Conservation (phyloP, 176 grass and related monocot genomes). For the Aegilops umbellulata region DNA sequence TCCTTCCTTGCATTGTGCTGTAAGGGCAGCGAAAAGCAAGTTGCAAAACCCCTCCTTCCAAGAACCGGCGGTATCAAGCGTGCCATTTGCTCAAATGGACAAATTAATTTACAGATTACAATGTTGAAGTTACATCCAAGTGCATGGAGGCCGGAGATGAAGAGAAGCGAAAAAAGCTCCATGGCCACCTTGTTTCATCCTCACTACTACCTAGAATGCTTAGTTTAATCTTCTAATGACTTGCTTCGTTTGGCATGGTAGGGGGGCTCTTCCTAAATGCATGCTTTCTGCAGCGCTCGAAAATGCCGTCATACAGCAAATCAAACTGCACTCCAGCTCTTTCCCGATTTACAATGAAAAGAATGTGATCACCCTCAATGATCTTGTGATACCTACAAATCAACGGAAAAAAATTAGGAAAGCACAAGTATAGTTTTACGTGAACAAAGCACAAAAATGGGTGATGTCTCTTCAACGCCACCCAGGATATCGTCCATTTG, state of each 20-base stretch:
- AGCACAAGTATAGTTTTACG: background rate
- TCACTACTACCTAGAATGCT: slow-evolving; percentile 27
- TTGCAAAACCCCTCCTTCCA: background rate
- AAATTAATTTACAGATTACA: slow-evolving; percentile 38
- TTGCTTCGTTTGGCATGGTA: slow-evolving; percentile 62
- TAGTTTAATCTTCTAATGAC: slow-evolving; percentile 42
- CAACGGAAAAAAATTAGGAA: background rate
- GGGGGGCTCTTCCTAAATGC: slow-evolving; percentile 57
- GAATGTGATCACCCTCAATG: slow-evolving; percentile 90
- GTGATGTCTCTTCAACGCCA: background rate
- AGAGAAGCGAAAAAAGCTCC: slow-evolving; percentile 2
- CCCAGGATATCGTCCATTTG: background rate
- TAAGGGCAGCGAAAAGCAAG: background rate
- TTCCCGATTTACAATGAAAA: slow-evolving; percentile 94
- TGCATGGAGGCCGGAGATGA: background rate
- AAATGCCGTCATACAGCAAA: slow-evolving; percentile 90
- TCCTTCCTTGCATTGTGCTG: background rate
- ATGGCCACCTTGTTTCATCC: background rate
- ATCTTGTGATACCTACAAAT: slow-evolving; percentile 90
- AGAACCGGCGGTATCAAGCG: background rate
- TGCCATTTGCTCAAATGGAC: slow-evolving; percentile 7
- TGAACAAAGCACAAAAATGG: background rate
- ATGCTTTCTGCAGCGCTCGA: slow-evolving; percentile 89
- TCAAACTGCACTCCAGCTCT: slow-evolving; percentile 96
- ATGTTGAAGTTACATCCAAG: slow-evolving; percentile 3